These are phyloP conservation scores for Quercus ilex DNA, from an alignment of 306 rosid genomes.

Conservation along the genomic window DNA sequence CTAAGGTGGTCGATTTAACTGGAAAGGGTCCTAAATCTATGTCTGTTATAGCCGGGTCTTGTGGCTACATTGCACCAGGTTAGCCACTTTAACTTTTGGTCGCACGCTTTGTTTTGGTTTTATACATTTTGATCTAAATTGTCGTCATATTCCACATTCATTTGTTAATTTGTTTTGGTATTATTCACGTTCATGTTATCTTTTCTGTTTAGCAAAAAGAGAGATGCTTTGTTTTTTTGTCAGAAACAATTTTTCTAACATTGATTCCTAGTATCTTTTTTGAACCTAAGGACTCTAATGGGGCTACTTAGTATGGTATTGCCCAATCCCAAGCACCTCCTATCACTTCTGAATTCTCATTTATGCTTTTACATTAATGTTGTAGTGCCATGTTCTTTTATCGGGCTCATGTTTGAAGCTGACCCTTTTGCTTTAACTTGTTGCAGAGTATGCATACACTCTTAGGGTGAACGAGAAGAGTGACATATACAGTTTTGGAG, in stretches of 20 bases:
- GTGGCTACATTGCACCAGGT: constrained; percentile 99
- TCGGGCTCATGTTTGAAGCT: constrained; percentile 1
- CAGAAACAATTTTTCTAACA: too few species aligned
- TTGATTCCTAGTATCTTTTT: neutral
- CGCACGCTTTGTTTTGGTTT: constrained; percentile 8
- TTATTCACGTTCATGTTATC: neutral
- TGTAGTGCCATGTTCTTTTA: neutral
- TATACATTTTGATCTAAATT: neutral
- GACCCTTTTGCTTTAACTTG: constrained; percentile 7
- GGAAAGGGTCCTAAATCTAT: constrained; percentile 68
- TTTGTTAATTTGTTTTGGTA: neutral
- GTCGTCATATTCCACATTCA: too few species aligned
- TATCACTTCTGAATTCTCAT: neutral
- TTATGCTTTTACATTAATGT: neutral
- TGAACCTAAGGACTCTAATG: neutral
- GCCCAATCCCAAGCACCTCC: neutral
- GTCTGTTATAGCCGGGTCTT: constrained; percentile 90
- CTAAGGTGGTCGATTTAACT: constrained; percentile 63
- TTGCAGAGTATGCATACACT: constrained; percentile 89
- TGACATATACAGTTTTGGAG: constrained; percentile 90
- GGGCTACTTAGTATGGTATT: neutral
- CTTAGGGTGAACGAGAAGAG: constrained; percentile 94
- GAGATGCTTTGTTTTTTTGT: neutral
- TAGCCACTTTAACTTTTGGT: constrained; percentile 15
- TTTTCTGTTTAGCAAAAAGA: neutral